phyloP scores from a whole-genome alignment of 495 filamentous ascomycete genomes.

The Aspergillus ostianus region DNA sequence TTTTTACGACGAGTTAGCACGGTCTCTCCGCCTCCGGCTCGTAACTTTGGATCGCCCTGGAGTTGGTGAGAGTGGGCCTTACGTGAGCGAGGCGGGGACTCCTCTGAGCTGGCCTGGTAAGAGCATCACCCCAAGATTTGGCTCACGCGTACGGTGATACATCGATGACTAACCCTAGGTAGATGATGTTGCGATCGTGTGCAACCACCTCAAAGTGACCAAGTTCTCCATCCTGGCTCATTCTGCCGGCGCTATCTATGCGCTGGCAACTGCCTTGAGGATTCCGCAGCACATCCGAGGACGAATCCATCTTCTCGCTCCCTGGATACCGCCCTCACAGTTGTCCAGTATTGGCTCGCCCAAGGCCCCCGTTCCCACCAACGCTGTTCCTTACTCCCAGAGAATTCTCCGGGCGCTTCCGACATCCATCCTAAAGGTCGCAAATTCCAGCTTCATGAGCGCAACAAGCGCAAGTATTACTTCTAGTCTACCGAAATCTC shows the following conservation, averaged over 20 bases:
- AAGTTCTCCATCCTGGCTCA: conserved; percentile 99
- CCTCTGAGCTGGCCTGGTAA: conserved; percentile 93
- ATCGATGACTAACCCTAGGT: conserved; percentile 16
- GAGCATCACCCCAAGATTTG: conserved; percentile 23
- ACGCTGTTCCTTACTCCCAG: conserved; percentile 87
- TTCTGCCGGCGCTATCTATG: conserved; percentile 95
- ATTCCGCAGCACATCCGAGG: conserved; percentile 96
- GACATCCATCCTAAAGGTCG: conserved; percentile 86
- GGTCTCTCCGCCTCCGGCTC: conserved; percentile 81
- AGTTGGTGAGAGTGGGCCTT: conserved; percentile 86
- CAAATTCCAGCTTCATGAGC: conserved; percentile 92
- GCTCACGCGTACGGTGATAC: neutral
- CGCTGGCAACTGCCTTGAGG: conserved; percentile 89
- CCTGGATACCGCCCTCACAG: conserved; percentile 98
- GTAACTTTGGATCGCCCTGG: conserved; percentile 95
- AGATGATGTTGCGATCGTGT: conserved; percentile 96
- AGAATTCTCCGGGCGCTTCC: conserved; percentile 87
- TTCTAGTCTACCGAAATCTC: conserved; percentile 73
- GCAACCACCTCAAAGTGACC: conserved; percentile 85
- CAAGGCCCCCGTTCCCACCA: conserved; percentile 69
- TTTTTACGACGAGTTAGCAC: conserved; percentile 95
- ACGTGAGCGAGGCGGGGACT: conserved; percentile 73
- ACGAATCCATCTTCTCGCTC: conserved; percentile 90
- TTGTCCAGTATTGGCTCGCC: conserved; percentile 79
- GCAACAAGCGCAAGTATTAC: conserved; percentile 89